Evolutionary conservation across 805 yeast species (phyloP).

Genomic region (Saccharomycopsis selenospora): DNA sequence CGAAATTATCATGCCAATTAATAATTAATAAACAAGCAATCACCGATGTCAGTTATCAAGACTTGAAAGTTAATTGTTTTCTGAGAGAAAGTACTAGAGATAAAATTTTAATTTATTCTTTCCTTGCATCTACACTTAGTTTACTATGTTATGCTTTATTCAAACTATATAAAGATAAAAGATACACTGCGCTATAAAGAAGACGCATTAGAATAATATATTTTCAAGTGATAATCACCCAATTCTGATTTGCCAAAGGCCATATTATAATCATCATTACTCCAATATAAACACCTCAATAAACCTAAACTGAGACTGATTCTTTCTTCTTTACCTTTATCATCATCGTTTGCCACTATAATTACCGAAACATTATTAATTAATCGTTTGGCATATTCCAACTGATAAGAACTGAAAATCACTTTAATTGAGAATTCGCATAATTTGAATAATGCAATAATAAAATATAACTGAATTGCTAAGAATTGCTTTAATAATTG

Average conservation of each 20-base stretch:
- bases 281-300: neutral
- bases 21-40: constrained; percentile 1
- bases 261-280: neutral
- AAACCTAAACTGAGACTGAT: constrained; percentile 1
- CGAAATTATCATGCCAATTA: constrained; percentile 15
- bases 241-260: neutral
- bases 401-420: neutral
- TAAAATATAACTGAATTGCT: neutral
- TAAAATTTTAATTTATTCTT: constrained; percentile 17
- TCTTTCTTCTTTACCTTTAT: too few relatives aligned
- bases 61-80: constrained; percentile 16
- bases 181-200: neutral
- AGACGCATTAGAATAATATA: neutral
- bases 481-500: neutral
- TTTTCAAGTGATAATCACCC: neutral
- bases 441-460: neutral
- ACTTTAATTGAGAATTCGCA: neutral
- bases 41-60: constrained; percentile 7
- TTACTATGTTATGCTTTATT: constrained; percentile 7
- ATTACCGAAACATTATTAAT: neutral
- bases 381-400: neutral
- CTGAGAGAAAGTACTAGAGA: constrained; percentile 18
- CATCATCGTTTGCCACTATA: neutral
- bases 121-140: constrained; percentile 7
- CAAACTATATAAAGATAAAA: neutral